These are phyloP conservation scores for Penicillium sp. DNA, from an alignment of 2,329 filamentous ascomycete genomes.

Conservation along the genomic window DNA sequence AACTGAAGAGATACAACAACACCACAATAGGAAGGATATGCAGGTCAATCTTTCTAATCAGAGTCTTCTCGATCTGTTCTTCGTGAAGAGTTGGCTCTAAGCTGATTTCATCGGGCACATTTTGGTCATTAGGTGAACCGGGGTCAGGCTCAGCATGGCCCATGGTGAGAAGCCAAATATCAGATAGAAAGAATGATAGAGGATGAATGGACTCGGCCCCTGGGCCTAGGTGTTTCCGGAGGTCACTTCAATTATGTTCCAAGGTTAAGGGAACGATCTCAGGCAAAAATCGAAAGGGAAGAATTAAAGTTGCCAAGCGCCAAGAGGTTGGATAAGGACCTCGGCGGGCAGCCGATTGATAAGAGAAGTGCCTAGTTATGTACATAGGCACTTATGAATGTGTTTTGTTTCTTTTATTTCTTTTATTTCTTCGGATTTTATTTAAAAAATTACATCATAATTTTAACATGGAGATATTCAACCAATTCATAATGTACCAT, in stretches of 20 bases:
- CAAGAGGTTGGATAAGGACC: conserved; percentile 2
- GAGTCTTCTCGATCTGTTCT: conserved; percentile 27
- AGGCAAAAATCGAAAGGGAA: neutral
- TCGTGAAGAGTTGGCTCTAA: conserved; percentile 27
- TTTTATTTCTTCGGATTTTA: neutral
- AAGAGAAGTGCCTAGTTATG: neutral
- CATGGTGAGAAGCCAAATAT: conserved; percentile 12
- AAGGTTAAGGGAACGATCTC: neutral
- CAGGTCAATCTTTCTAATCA: conserved; percentile 44
- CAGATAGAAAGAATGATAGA: neutral
- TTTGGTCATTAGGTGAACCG: conserved; percentile 14
- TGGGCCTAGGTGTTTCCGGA: neutral
- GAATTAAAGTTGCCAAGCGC: conserved; percentile 21
- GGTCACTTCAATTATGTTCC: neutral
- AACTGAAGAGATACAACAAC: conserved; percentile 67
- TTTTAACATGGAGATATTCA: neutral
- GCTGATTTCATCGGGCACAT: conserved; percentile 15
- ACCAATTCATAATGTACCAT: neutral
- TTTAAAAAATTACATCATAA: neutral
- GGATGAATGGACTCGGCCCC: neutral
- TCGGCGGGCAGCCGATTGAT: neutral
- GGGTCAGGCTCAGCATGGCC: conserved; percentile 17
- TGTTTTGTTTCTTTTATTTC: neutral
- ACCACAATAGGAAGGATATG: conserved; percentile 45
- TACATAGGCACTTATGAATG: neutral